A percentile compares a stretch with the other conserved stretches of the same genome.
phyloP scores from a whole-genome alignment of 1,284 basidiomycete species.

The Melampsora americana region DNA sequence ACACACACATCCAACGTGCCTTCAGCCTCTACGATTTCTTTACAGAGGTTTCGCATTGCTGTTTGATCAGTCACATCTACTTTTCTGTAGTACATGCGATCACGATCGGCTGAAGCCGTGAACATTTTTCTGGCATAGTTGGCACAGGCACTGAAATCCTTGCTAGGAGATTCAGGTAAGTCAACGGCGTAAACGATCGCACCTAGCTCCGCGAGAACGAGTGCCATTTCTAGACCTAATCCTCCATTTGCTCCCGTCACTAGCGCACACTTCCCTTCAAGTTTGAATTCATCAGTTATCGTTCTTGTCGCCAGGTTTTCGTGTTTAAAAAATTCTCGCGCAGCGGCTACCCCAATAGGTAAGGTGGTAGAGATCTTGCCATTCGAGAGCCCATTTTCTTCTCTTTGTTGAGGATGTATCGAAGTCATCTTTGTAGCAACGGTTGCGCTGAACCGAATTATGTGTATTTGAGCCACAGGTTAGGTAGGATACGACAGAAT shows the following conservation, averaged over 20 bases:
- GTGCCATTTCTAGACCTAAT: slow-evolving; percentile 75
- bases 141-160: slow-evolving; percentile 65
- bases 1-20: slow-evolving; percentile 69
- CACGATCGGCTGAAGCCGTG: slow-evolving; percentile 65
- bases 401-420: no score
- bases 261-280: slow-evolving; percentile 69
- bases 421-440: no score
- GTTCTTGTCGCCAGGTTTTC: slow-evolving; percentile 49
- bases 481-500: no score
- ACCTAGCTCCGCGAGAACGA: slow-evolving; percentile 71
- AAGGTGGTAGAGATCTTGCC: no score
- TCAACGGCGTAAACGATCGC: slow-evolving; percentile 76
- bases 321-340: neutral
- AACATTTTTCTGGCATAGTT: slow-evolving; percentile 60
- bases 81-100: slow-evolving; percentile 61
- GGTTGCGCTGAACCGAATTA: no score
- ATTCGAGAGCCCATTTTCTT: no score
- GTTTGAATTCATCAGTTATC: slow-evolving; percentile 69
- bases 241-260: slow-evolving; percentile 76
- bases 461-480: no score
- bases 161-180: slow-evolving; percentile 64
- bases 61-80: slow-evolving; percentile 64
- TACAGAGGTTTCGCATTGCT: slow-evolving; percentile 53
- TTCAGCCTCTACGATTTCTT: slow-evolving; percentile 52
- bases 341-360: no score